phyloP scores from a whole-genome alignment of 2,329 filamentous ascomycete species.

The Penicillium griseofulvum region DNA sequence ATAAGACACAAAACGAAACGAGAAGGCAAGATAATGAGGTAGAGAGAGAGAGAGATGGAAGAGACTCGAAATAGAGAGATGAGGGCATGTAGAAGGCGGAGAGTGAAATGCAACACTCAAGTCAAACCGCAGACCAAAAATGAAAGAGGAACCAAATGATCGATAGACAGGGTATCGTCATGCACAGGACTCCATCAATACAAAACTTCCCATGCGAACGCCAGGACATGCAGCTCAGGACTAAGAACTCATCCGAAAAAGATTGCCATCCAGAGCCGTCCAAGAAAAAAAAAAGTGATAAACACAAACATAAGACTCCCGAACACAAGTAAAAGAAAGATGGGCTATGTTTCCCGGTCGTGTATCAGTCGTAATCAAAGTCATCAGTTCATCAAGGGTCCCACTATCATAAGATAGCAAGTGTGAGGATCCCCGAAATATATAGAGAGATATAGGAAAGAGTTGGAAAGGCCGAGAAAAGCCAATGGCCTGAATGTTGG shows the following conservation, averaged over 20 bases:
- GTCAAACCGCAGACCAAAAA: constrained; percentile 18
- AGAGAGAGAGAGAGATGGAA: not conserved
- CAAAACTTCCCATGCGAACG: constrained; percentile 25
- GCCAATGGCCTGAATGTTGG: not conserved
- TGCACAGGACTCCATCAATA: constrained; percentile 32
- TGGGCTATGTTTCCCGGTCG: constrained; percentile 20
- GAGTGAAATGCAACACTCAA: constrained; percentile 10
- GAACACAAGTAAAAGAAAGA: constrained; percentile 21
- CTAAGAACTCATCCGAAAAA: constrained; percentile 13
- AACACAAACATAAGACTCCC: constrained; percentile 29
- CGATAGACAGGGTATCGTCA: constrained; percentile 35
- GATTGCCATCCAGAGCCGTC: constrained; percentile 13
- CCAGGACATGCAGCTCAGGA: constrained; percentile 30
- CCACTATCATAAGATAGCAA: constrained; percentile 13
- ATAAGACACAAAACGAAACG: constrained; percentile 25
- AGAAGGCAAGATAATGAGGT: not conserved
- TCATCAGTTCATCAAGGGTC: constrained; percentile 37
- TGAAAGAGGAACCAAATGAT: constrained; percentile 15
- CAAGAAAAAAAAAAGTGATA: constrained; percentile 2
- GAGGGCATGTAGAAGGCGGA: not conserved
- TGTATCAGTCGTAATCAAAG: constrained; percentile 36
- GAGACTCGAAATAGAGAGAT: not conserved
- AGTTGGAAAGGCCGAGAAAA: not conserved
- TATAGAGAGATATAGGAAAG: constrained; percentile 17
- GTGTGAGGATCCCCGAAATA: constrained; percentile 15